Base-by-base conservation (phyloP, 2,329 filamentous ascomycete genomes). In the Ophiocordyceps unilateralis region DNA sequence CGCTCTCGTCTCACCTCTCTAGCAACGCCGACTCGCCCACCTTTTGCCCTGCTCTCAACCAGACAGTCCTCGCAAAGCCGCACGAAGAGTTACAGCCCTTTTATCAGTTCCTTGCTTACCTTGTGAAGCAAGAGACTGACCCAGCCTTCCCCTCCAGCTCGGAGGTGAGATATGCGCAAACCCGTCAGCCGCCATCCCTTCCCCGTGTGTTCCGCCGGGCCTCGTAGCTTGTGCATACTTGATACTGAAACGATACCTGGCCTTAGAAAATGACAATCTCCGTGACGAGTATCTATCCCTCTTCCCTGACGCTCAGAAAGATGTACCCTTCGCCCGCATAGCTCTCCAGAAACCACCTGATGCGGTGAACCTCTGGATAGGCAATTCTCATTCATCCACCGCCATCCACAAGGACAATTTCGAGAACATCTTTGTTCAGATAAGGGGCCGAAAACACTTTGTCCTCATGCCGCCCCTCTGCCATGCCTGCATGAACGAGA, bases 311-410 rank as follows among this genome's bases (percentile, higher is more conserved):
- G 74, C 85, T 0, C 78, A 76, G 11, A 58, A 58, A 3, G 70
- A 72, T 44, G 76, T 89, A 40, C 70, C 80, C 1, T 91, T 83
- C 56, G 83, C 83, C 0, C 72, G 78, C 23, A 77, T 85, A 47
- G 83, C 83, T 0, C 71, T 89, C 0, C 64, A 72, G 34, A 66
- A 70, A 41, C 54, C 62, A 0, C 81, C 83, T 0, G 84, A 91
- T 48, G 84, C 84, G 14, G 72, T 86, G 47, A 91, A 91, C 55
- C 68, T 91, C 53, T 89, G 84, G 84, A 76, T 91, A 41, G 84
- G 84, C 43, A 83, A 84, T 60, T 74, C 75, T 1, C 67, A 66
- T 32, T 83, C 78, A 22, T 68, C 73, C 1, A 88, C 83, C 0
- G 78, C 81, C 0, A 58, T 88, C 43, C 85, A 91, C 62, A 83